A percentile compares a stretch with the other conserved stretches of the same genome.
These are phyloP conservation scores for Reutealis trisperma DNA, from an alignment of 345 rosid species.

Conservation along the genomic window DNA sequence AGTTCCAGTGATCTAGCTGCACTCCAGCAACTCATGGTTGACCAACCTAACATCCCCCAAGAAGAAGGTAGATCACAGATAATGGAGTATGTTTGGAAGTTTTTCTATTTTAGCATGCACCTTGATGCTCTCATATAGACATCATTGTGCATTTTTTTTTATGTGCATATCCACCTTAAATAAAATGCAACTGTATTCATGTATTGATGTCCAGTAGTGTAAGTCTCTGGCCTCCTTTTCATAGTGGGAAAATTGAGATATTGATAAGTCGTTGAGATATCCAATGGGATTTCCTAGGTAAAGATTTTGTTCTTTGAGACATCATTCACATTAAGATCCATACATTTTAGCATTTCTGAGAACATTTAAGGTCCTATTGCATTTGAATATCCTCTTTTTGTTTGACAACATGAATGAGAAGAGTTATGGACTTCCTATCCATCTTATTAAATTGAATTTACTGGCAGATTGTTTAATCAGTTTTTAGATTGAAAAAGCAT, in stretches of 20 bases:
- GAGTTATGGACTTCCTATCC: background rate
- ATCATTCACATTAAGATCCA: background rate
- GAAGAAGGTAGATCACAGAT: constrained; percentile 57
- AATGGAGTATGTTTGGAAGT: background rate
- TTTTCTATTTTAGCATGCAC: background rate
- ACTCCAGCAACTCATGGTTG: constrained; percentile 68
- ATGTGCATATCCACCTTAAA: background rate
- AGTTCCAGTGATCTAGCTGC: constrained; percentile 61
- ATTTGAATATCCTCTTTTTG: background rate
- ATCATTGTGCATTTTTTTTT: background rate
- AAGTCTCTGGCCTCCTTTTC: background rate
- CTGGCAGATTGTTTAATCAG: background rate
- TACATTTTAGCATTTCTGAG: background rate
- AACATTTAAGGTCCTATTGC: background rate
- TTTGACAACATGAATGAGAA: background rate
- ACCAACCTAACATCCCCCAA: constrained; percentile 75
- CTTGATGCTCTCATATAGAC: background rate
- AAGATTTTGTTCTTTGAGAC: background rate
- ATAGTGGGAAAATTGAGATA: background rate
- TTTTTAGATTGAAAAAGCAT: background rate
- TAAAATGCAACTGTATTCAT: background rate
- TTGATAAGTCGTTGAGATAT: background rate
- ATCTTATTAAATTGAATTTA: background rate
- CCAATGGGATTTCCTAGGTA: background rate
- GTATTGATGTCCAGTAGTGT: too few relatives aligned